Evolutionary conservation across 441 rosid genomes (phyloP).

Genomic region (Monsonia emarginata): DNA sequence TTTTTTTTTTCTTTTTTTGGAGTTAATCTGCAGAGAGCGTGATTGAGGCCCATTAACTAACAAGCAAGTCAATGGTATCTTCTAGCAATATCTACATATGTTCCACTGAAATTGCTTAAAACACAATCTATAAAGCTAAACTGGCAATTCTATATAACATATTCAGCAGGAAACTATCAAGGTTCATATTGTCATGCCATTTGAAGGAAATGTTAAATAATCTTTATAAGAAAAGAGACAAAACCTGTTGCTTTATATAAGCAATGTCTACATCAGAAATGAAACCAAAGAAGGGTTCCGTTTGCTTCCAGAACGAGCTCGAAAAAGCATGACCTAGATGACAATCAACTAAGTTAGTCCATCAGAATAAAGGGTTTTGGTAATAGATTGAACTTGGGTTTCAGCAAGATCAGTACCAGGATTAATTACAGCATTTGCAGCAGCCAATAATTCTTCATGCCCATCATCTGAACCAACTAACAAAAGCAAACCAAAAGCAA

Average conservation of each 20-base stretch:
- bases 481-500: slow-evolving; percentile 23
- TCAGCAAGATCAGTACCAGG: slow-evolving; percentile 34
- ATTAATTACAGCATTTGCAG: slow-evolving; percentile 65
- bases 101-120: not conserved
- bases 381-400: slow-evolving; percentile 12
- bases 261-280: slow-evolving; percentile 61
- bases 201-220: not conserved
- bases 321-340: slow-evolving; percentile 50
- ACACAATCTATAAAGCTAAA: slow-evolving; percentile 1
- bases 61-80: not conserved
- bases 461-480: slow-evolving; percentile 82
- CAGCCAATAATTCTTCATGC: slow-evolving; percentile 85
- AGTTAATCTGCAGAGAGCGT: not conserved
- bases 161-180: not conserved
- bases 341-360: slow-evolving; percentile 26
- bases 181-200: not conserved
- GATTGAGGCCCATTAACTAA: not conserved
- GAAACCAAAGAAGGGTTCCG: slow-evolving; percentile 67
- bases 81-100: not conserved
- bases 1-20: not conserved
- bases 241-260: slow-evolving; percentile 63
- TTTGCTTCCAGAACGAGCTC: slow-evolving; percentile 69
- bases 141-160: not conserved
- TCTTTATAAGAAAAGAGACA: not conserved
- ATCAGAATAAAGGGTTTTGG: slow-evolving; percentile 3